Base-by-base conservation (phyloP, 139 green algal genomes). In the Chlamydomonas sphaeroides region DNA sequence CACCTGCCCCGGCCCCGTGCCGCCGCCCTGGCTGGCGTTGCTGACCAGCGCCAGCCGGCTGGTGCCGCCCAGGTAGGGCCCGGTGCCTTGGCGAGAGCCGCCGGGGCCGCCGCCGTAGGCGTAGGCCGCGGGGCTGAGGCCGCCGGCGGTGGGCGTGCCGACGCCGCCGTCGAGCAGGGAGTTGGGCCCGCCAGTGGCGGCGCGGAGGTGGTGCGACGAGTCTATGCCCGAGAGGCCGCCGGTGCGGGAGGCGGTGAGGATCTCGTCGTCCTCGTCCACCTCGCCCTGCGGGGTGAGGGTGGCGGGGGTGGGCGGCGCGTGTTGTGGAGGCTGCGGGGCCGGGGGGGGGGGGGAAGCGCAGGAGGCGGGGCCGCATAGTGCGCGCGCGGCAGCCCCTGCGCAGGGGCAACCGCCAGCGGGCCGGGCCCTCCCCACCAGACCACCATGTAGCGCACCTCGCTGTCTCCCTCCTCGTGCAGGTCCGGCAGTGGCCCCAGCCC, bases 211-310 rank as follows among this genome's bases (percentile, higher is more conserved):
- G 56, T 41, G 30, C 3, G 74, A 80, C 21, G 39, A 33, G 74
- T 80, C 59, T 8, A 71, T 21, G 57, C 70, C 70, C 6, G 74
- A 71, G 18, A 80, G 72, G 30, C 20, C 59, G 39, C 59, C 74
- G 30, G 74, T 80, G 25, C 75, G 75, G 26, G 75, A 73, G 32
- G 33, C 42, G 26, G 75, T 82, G 25, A 82, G 45, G 32, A 82
- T 72, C 45, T 82, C 75, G 62, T 82, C 75, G 32, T 82, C 75
- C 11, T 82, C 75, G 62, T 82, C 75, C 32, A 82, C 62, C 45
- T 73, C 42, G 28, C 61, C 75, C 75, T 82, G 75, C n/a, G n/a
- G n/a, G n/a, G n/a, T n/a, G n/a, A n/a, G n/a, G n/a, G n/a, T n/a
- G n/a, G n/a, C n/a, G n/a, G n/a, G n/a, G n/a, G n/a, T n/a, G n/a